Conservation (phyloP, 805 yeast genomes). For the Candida krabiensis region DNA sequence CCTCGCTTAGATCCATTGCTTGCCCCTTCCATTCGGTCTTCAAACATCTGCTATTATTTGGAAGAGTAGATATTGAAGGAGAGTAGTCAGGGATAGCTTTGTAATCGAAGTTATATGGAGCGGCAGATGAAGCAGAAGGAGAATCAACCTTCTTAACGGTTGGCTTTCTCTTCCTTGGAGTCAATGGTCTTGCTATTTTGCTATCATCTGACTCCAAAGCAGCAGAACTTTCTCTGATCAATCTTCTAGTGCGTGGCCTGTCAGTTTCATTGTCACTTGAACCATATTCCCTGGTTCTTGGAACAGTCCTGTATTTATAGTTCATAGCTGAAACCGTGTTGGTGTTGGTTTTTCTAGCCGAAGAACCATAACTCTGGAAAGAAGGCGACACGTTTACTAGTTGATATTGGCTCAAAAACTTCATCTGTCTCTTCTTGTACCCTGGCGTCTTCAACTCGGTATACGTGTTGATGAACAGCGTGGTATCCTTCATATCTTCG, state of each 20-base stretch:
- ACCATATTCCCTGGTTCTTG: constrained; percentile 27
- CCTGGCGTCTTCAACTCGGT: constrained; percentile 38
- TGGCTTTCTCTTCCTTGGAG: constrained; percentile 39
- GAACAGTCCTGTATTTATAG: constrained; percentile 27
- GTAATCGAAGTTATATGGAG: constrained; percentile 58
- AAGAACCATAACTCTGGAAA: constrained; percentile 1
- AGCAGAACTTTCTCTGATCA: constrained; percentile 40
- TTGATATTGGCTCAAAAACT: constrained; percentile 54
- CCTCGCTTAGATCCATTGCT: constrained; percentile 84
- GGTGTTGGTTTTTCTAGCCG: constrained; percentile 12
- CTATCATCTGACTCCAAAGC: constrained; percentile 34
- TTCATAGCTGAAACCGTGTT: constrained; percentile 13
- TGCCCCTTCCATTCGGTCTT: constrained; percentile 98
- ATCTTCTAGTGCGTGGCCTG: constrained; percentile 61
- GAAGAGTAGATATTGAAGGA: constrained; percentile 68
- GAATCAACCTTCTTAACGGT: constrained; percentile 20
- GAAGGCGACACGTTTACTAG: constrained; percentile 26
- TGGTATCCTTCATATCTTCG: constrained; percentile 42
- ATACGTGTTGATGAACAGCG: constrained; percentile 56
- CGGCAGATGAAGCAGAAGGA: constrained; percentile 36
- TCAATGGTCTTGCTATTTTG: constrained; percentile 30
- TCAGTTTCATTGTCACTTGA: constrained; percentile 41
- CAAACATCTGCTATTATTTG: constrained; percentile 68
- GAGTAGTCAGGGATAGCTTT: constrained; percentile 77
- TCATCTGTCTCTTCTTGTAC: constrained; percentile 49